These are phyloP conservation scores for Aegilops bicornis DNA, from an alignment of 176 grass and related monocot genomes.

Conservation along the genomic window DNA sequence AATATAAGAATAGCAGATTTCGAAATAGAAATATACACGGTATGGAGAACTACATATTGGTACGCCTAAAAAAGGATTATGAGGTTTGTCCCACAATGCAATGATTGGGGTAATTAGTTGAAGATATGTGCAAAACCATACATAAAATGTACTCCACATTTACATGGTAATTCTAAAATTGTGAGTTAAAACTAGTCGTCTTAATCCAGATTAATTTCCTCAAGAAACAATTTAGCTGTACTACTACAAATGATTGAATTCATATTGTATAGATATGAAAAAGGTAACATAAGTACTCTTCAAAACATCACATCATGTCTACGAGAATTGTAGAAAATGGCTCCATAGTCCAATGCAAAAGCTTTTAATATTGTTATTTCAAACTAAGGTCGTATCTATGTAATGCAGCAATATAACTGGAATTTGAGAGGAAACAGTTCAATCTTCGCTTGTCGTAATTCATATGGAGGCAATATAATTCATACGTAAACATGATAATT, in stretches of 20 bases:
- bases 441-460: not conserved
- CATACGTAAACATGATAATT: too few relatives aligned
- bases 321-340: too few relatives aligned
- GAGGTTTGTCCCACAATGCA: not conserved
- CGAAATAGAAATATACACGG: not conserved
- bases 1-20: not conserved
- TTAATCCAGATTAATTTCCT: not conserved
- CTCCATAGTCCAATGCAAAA: not conserved
- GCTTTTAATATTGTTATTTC: not conserved
- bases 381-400: not conserved
- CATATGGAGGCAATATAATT: too few relatives aligned
- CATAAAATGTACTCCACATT: not conserved
- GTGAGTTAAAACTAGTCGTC: not conserved
- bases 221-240: not conserved
- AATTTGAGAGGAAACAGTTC: not conserved
- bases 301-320: too few relatives aligned
- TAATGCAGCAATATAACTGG: not conserved
- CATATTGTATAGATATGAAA: not conserved
- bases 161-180: not conserved
- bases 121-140: not conserved
- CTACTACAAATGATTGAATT: not conserved
- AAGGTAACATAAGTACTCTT: too few relatives aligned
- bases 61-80: not conserved
- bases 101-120: not conserved
- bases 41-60: too few relatives aligned